Evolutionary conservation across 345 rosid species (phyloP).

Genomic region (Boechera divaricarpa): DNA sequence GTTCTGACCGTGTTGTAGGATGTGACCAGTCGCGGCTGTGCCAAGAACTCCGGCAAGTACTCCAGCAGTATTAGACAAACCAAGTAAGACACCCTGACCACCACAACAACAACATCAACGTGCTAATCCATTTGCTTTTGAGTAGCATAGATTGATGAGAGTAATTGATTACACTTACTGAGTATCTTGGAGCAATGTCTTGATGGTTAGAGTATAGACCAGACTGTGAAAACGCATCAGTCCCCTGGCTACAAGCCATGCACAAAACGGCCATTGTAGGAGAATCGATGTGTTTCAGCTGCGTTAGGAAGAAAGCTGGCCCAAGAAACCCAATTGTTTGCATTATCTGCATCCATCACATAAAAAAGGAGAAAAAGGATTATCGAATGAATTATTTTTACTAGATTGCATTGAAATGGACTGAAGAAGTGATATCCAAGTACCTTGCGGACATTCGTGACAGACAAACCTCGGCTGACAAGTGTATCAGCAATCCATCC

Average conservation of each 20-base stretch:
- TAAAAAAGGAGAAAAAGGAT: background rate
- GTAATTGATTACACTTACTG: constrained; percentile 57
- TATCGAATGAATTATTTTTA: background rate
- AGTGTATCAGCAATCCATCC: constrained; percentile 98
- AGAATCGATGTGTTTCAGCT: constrained; percentile 86
- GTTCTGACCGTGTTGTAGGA: constrained; percentile 80
- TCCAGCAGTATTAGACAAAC: constrained; percentile 93
- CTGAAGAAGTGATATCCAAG: constrained; percentile 7
- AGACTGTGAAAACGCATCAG: constrained; percentile 97
- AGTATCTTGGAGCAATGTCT: constrained; percentile 94
- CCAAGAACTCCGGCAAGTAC: constrained; percentile 96
- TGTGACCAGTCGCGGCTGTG: constrained; percentile 93
- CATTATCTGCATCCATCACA: constrained; percentile 67
- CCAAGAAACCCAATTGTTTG: constrained; percentile 97
- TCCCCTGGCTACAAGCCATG: constrained; percentile 92
- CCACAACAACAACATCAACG: constrained; percentile 17
- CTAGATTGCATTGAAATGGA: constrained; percentile 5
- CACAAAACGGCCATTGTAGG: constrained; percentile 69
- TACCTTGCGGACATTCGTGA: constrained; percentile 94
- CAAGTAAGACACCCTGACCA: constrained; percentile 85
- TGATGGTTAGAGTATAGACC: constrained; percentile 96
- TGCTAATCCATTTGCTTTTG: background rate
- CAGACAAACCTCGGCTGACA: constrained; percentile 78
- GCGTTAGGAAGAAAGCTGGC: constrained; percentile 95
- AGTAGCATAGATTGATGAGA: constrained; percentile 1